Evolutionary conservation across 2,329 filamentous ascomycete species (phyloP), one percentile per base, ranked within the genome.

Genomic region (Acephala macrosclerotiorum): DNA sequence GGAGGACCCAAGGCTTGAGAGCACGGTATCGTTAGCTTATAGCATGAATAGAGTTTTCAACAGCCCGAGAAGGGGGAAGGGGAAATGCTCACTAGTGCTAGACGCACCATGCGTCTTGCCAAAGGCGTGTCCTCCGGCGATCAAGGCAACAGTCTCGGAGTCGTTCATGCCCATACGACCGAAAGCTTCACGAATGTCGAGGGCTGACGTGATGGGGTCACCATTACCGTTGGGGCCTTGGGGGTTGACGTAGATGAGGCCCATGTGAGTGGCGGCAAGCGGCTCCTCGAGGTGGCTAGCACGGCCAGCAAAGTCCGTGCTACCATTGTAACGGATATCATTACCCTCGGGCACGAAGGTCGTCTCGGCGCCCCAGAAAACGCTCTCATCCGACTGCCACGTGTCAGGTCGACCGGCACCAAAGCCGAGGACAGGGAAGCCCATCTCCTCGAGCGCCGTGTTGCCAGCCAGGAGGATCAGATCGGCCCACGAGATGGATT

Each of bases 91-190:
- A 67, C 67, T 18, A 58, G 42, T 45, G 55, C 25, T 22, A 38
- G 64, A 58, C 58, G 86, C 86, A 70, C 86, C 86, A 77, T 88
- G 86, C 0, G 85, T 87, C 81, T 88, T 88, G 67, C 86, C 86
- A 73, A 88, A 87, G 29, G 83, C 80, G 79, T 88, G 86, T 49
- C 86, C 86, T 74, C 86, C 86, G 59, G 84, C 83, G 71, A 88
- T 88, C 60, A 88, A 77, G 20, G 86, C 86, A 64, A 86, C 85
- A 0, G 86, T 88, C 79, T 88, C 86, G 73, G 86, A 83, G 75
- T 88, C 84, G 73, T 87, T 84, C 86, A 88, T 88, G 64, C 84
- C 86, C 86, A 88, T 88, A 70, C 86, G 85, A 69, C 80, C 80
- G 68, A 88, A 88, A 47, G 86, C 87, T 60, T 80, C 81, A 69